Base-by-base conservation (phyloP, 768 basidiomycete species). In the Cystofilobasidium bisporidii region DNA sequence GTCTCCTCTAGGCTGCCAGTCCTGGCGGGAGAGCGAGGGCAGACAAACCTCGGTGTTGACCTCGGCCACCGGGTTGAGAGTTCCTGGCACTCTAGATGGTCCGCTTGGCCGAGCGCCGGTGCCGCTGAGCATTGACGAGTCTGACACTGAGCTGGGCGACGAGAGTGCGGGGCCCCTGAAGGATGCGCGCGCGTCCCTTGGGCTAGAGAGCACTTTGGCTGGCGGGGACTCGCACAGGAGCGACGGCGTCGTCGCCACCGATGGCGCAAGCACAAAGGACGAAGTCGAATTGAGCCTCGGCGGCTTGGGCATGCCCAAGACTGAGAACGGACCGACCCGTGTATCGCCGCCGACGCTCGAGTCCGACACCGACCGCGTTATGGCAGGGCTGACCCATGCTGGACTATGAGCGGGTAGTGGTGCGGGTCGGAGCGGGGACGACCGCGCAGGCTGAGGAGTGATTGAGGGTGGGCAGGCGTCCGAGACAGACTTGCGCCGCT, bases 401-500 rank as follows among this genome's bases (percentile, higher is more conserved):
- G n/a, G n/a, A n/a, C n/a, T n/a, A n/a, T n/a, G n/a, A n/a, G n/a
- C n/a, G n/a, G 48, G 48, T 20, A 11, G 48, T 50, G 48, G 17
- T 9, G 8, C 17, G 48, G 24, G 24, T 50, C 17, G 48, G 48
- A 50, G 22, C 17, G 17, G 10, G 48, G 22, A 20, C 48, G 48
- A n/a, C 10, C 48, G 48, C 9, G 48, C 17, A n/a, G n/a, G n/a
- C n/a, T n/a, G n/a, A n/a, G n/a, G n/a, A n/a, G n/a, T n/a, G n/a
- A n/a, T n/a, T n/a, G n/a, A n/a, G n/a, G n/a, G n/a, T n/a, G n/a
- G n/a, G n/a, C n/a, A n/a, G n/a, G n/a, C n/a, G n/a, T 53, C 50
- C n/a, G 50, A 53, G 50, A 53, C 50, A 5, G 50, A 53, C 50
- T 53, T 53, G n/a, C 50, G n/a, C 9, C 50, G 50, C 17, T 53